Evolutionary conservation across 106 monocot species (phyloP).

Genomic region (Chionographis japonica): DNA sequence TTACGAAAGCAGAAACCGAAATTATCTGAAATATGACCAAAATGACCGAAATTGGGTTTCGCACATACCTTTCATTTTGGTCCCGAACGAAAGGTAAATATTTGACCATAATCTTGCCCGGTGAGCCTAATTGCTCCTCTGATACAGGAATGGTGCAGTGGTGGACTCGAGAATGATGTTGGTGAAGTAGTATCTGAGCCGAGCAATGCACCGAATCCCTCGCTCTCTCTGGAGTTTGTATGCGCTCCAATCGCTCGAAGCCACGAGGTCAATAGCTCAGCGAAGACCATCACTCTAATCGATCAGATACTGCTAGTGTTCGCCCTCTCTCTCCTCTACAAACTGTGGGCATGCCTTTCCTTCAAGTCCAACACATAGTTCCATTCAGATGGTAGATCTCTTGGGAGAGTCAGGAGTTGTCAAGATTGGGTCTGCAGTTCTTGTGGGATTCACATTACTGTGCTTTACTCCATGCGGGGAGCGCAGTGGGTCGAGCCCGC

Average conservation of each 20-base stretch:
- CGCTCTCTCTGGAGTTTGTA: slow-evolving; percentile 42
- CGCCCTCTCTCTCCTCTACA: slow-evolving; percentile 11
- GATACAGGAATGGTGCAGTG: slow-evolving; percentile 51
- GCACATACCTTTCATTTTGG: no score
- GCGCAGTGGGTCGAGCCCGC: no score
- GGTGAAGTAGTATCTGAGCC: slow-evolving; percentile 27
- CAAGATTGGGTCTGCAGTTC: no score
- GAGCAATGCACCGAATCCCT: slow-evolving; percentile 20
- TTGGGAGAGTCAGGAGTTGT: no score
- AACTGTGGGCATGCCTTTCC: slow-evolving; percentile 11
- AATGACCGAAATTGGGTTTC: no score
- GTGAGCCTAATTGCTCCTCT: not conserved
- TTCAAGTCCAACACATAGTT: slow-evolving; percentile 3
- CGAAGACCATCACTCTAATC: slow-evolving; percentile 14
- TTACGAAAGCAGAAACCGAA: no score
- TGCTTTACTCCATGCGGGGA: no score
- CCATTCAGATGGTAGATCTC: not conserved
- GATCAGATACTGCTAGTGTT: slow-evolving; percentile 28
- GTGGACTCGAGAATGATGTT: slow-evolving; percentile 24
- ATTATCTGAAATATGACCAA: no score
- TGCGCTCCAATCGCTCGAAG: slow-evolving; percentile 13
- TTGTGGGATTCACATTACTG: no score
- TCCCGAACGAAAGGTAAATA: no score
- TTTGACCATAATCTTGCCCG: not conserved
- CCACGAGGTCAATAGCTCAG: not conserved